Conservation (phyloP, 2,329 filamentous ascomycete species). For the Hymenoscyphus fraxineus region DNA sequence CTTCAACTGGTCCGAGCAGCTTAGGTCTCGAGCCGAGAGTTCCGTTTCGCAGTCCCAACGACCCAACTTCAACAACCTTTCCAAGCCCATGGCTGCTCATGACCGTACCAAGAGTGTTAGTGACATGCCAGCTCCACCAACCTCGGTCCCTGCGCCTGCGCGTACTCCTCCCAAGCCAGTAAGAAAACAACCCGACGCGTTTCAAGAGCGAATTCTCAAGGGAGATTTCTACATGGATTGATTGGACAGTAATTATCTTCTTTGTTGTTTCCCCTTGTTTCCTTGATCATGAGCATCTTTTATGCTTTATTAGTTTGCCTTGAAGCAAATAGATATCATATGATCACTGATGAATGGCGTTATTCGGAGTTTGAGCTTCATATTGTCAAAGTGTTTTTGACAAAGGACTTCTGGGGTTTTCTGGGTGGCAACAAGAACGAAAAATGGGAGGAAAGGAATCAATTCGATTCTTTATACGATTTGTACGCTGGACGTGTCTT, state of each 20-base stretch:
- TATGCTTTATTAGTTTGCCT: slow-evolving; percentile 1
- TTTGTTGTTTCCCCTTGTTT: slow-evolving; percentile 6
- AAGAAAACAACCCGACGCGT: slow-evolving; percentile 76
- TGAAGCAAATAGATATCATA: neutral
- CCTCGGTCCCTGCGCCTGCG: slow-evolving; percentile 36
- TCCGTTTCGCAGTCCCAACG: slow-evolving; percentile 49
- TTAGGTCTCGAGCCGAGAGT: slow-evolving; percentile 87
- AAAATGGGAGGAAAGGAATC: slow-evolving; percentile 5
- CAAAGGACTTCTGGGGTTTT: neutral
- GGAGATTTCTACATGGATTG: slow-evolving; percentile 98
- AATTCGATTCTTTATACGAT: slow-evolving; percentile 7
- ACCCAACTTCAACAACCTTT: slow-evolving; percentile 32
- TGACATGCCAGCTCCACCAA: slow-evolving; percentile 56
- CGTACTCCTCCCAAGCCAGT: slow-evolving; percentile 37
- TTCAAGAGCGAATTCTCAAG: slow-evolving; percentile 95
- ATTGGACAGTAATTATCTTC: slow-evolving; percentile 4
- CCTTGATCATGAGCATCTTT: slow-evolving; percentile 1
- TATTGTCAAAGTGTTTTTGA: neutral
- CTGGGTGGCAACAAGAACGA: slow-evolving; percentile 7
- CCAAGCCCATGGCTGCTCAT: slow-evolving; percentile 43
- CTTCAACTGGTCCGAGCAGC: slow-evolving; percentile 96
- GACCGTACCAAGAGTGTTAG: slow-evolving; percentile 68
- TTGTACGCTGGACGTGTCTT: slow-evolving; percentile 30
- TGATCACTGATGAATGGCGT: slow-evolving; percentile 17
- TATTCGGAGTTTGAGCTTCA: slow-evolving; percentile 8